Percentiles rank a stretch among this genome's conserved stretches.
These are phyloP conservation scores for Xanthoceras sorbifolium DNA, from an alignment of 345 rosid genomes.

Conservation along the genomic window DNA sequence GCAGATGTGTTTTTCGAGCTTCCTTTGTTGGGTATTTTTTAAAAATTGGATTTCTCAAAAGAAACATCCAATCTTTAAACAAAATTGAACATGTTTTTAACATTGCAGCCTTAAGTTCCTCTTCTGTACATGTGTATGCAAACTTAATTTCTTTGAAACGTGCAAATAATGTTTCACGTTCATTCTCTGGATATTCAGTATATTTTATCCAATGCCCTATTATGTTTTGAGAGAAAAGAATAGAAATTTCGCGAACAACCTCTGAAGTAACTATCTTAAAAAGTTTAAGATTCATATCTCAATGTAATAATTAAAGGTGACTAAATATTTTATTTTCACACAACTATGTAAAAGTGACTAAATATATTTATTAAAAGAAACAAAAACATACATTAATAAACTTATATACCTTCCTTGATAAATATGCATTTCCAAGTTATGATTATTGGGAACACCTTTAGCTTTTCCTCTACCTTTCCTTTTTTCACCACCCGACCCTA, in stretches of 20 bases:
- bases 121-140: neutral
- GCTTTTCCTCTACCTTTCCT: too few relatives aligned
- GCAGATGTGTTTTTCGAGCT: neutral
- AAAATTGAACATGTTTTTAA: neutral
- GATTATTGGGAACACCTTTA: neutral
- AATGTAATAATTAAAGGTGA: too few relatives aligned
- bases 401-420: neutral
- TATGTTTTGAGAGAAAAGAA: too few relatives aligned
- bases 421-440: neutral
- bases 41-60: neutral
- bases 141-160: neutral
- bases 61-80: too few relatives aligned
- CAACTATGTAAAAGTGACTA: too few relatives aligned
- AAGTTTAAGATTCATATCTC: too few relatives aligned
- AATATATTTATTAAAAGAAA: too few relatives aligned
- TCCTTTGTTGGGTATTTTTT: neutral
- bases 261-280: neutral
- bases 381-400: too few relatives aligned
- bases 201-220: too few relatives aligned
- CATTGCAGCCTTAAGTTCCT: neutral
- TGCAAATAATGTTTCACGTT: too few relatives aligned
- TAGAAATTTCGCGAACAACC: neutral
- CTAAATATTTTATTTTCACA: too few relatives aligned
- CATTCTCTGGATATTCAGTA: too few relatives aligned
- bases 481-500: neutral